Conservation (phyloP, 331 rosid genomes). For the Quercus tomentella region DNA sequence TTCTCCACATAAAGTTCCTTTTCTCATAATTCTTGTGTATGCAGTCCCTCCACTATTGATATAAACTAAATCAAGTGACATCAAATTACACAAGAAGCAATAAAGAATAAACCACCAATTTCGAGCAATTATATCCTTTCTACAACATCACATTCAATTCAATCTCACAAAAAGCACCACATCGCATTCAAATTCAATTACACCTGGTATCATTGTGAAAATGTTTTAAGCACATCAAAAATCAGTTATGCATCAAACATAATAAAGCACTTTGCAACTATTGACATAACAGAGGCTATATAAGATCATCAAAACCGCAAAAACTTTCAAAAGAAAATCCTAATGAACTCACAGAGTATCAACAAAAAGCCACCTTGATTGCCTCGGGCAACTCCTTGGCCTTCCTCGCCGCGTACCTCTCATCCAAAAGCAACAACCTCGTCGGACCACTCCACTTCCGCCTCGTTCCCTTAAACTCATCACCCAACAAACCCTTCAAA, state of each 20-base stretch:
- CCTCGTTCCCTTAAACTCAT: constrained; percentile 42
- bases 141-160: too few relatives aligned
- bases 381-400: constrained; percentile 73
- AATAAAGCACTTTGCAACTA: background rate
- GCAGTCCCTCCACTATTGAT: too few relatives aligned
- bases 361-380: constrained; percentile 63
- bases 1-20: too few relatives aligned
- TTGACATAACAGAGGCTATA: background rate
- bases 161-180: background rate
- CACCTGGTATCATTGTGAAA: background rate
- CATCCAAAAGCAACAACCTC: constrained; percentile 78
- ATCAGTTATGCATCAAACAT: background rate
- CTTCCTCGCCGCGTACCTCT: constrained; percentile 36
- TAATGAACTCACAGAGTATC: constrained; percentile 38
- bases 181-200: background rate
- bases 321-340: background rate
- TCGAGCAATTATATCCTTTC: too few relatives aligned
- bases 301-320: background rate
- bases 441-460: constrained; percentile 81
- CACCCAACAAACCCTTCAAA: constrained; percentile 69
- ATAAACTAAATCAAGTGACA: too few relatives aligned
- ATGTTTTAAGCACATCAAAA: background rate
- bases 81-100: too few relatives aligned
- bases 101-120: too few relatives aligned
- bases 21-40: too few relatives aligned